Base-by-base conservation (phyloP, 768 basidiomycete genomes). In the Russula emetica region DNA sequence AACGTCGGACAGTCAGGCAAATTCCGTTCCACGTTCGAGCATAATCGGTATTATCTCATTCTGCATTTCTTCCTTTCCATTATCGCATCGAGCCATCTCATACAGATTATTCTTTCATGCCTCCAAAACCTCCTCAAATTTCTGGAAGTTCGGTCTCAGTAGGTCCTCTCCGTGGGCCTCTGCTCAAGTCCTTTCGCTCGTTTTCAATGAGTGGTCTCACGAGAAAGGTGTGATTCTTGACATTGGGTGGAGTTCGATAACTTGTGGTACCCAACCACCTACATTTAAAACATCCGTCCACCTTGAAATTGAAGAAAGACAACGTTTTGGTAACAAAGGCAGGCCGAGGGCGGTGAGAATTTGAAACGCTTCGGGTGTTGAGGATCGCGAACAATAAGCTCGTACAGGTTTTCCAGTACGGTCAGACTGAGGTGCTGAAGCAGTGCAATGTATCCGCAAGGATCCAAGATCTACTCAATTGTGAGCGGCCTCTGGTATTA, bases 151-250 rank as follows among this genome's bases (percentile, higher is more conserved):
- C 36, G 58, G 67, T 30, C 49, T 68, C 44, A 56, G 16, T 5
- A 32, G 60, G 20, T 52, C 66, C 40, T 49, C 50, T 22, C 32
- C 53, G 34, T 64, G 62, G 59, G 47, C 56, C 30, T 28, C 54
- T 30, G 58, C 30, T 2, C 50, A 55, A 16, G 44, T 67, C 50
- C 24, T 62, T 36, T 59, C 68, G 10, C 32, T 69, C 34, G 56
- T 60, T 36, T 62, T 64, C 55, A 69, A 69, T 5, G 60, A 55
- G 26, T 67, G 66, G 68, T 50, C 44, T 24, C 55, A 64, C 28
- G 61, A 62, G 47, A 61, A 55, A 50, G 58, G 62, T 36, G 60
- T 57, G 22, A 30, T 67, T 32, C 52, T 69, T 9, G 68, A 69
- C 40, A 47, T 69, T 18, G 68, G 68, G 18, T 69, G 62, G 66